Evolutionary conservation across 345 rosid genomes (phyloP).

Genomic region (Brassica napus): DNA sequence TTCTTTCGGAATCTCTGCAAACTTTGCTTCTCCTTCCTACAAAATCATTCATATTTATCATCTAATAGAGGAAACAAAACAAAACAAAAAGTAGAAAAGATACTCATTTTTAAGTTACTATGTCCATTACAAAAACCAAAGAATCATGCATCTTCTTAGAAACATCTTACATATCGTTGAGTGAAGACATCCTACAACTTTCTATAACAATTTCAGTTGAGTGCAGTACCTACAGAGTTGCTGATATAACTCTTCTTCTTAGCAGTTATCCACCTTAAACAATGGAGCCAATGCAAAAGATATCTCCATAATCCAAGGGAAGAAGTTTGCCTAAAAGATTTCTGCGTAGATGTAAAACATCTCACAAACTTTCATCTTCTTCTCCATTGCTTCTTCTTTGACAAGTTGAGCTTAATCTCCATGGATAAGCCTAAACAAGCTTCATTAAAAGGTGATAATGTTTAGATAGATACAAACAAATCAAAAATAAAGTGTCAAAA

Average conservation of each 20-base stretch:
- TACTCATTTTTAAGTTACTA: not conserved
- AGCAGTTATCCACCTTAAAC: too few species aligned
- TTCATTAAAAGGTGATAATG: too few species aligned
- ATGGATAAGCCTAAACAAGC: too few species aligned
- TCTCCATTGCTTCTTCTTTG: too few species aligned
- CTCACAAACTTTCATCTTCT: too few species aligned
- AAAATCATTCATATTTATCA: not conserved
- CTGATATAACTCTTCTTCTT: not conserved
- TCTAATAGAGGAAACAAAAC: not conserved
- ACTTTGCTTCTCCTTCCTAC: not conserved
- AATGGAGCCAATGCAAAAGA: too few species aligned
- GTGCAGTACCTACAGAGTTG: not conserved
- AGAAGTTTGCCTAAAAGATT: too few species aligned
- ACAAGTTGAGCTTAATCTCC: too few species aligned
- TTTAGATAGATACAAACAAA: too few species aligned
- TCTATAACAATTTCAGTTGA: not conserved
- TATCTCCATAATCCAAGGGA: too few species aligned
- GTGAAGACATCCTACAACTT: not conserved
- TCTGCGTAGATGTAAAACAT: too few species aligned
- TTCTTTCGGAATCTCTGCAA: not conserved
- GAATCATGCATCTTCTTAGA: not conserved
- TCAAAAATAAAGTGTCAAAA: too few species aligned
- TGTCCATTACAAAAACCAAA: not conserved
- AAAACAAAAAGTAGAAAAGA: not conserved
- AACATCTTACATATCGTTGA: not conserved